These are phyloP conservation scores for Acorus calamus DNA, from an alignment of 106 monocot species.

Conservation along the genomic window DNA sequence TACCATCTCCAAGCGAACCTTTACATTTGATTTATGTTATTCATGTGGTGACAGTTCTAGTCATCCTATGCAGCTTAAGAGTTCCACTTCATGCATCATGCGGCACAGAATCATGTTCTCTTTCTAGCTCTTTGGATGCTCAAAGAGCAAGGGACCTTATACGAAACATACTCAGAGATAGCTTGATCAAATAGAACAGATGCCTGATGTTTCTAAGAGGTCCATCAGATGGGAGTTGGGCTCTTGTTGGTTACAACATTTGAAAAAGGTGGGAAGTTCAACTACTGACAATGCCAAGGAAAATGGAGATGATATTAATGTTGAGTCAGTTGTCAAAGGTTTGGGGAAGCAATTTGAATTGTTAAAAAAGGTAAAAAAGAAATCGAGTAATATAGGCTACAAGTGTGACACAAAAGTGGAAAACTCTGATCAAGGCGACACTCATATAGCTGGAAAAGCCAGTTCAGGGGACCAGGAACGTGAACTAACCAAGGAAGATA, in stretches of 20 bases:
- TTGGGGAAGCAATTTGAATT: constrained; percentile 77
- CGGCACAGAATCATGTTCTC: constrained; percentile 17
- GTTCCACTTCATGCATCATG: constrained; percentile 22
- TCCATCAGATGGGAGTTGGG: constrained; percentile 84
- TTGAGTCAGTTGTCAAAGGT: constrained; percentile 51
- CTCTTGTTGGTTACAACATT: constrained; percentile 56
- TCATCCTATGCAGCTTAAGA: constrained; percentile 59
- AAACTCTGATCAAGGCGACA: constrained; percentile 5
- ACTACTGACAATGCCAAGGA: constrained; percentile 19
- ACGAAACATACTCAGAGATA: constrained; percentile 41
- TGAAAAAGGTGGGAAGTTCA: constrained; percentile 52
- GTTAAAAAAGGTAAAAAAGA: constrained; percentile 68
- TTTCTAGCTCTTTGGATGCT: constrained; percentile 15
- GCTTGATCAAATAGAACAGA: constrained; percentile 43
- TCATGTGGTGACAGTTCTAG: not conserved
- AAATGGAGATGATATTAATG: constrained; percentile 12
- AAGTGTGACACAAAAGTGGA: constrained; percentile 8
- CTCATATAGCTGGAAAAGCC: not conserved
- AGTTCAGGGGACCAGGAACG: constrained; percentile 12
- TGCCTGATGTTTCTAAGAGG: constrained; percentile 11
- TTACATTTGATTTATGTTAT: not conserved
- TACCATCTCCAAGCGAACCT: not conserved
- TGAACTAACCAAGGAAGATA: constrained; percentile 9
- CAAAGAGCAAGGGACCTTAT: constrained; percentile 24
- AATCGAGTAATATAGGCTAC: constrained; percentile 9